Base-by-base conservation (phyloP, 2,329 filamentous ascomycete genomes). In the Talaromyces piceae region DNA sequence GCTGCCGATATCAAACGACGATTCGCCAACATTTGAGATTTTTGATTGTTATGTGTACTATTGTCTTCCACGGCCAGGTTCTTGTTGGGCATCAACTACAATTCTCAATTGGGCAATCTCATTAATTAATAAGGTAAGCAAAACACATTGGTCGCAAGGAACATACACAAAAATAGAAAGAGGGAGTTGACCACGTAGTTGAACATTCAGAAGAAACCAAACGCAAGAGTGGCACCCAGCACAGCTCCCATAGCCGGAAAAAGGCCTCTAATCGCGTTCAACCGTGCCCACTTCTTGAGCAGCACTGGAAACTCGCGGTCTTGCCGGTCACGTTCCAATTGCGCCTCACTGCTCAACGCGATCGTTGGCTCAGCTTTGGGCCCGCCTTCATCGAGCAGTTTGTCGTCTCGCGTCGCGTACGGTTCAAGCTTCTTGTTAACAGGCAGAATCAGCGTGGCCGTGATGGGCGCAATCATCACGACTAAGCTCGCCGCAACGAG, bases 381-480 rank as follows among this genome's bases (percentile, higher is more conserved):
- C n/a, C 26, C 26, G 26, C 16, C 30, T 16, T 33, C 30, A 11
- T 1, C 33, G 13, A 20, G n/a, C 2, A 37, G 16, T 11, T 37
- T 37, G 7, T 37, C 33, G 33, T 37, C 33, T 37, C 16, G 2
- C 3, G 51, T 27, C 9, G 63, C 61, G 30, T 57, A 58, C n/a
- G 56, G 58, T 30, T 59, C 25, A 45, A 71, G 54, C 7, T 30
- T 37, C 28, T 54, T 55, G 54, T 69, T 70, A 22, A 63, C 63
- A 12, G 51, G 37, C 1, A 26, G 27, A 63, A 71, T 70, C 3
- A 50, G 44, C 3, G 52, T 37, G 0, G 64, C 2, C 12, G 68
- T 70, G 47, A 55, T 70, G 13, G 68, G 68, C 3, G 66, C 59
- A 49, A 69, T 67, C 1, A 58, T 56, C 8, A 67, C 1, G 7